Percentiles rank a stretch among this genome's conserved stretches.
These are phyloP conservation scores for Akanthomyces lecanii DNA, from an alignment of 2,329 filamentous ascomycete species.

Conservation along the genomic window DNA sequence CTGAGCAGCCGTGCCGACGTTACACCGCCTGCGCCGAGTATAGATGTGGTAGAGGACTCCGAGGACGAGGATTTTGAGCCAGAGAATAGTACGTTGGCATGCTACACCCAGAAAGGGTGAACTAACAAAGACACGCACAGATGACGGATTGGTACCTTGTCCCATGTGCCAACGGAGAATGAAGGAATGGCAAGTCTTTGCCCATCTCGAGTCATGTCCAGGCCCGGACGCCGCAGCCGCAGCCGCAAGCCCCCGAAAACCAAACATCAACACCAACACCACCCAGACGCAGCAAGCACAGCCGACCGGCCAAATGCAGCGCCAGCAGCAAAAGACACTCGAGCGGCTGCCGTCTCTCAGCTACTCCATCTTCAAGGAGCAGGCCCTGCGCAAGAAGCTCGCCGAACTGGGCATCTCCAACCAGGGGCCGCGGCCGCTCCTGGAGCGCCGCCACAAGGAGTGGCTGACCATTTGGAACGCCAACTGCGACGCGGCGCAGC, in stretches of 20 bases:
- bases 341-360: constrained; percentile 76
- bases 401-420: constrained; percentile 72
- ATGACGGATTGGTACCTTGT: constrained; percentile 76
- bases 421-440: constrained; percentile 60
- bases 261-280: background rate
- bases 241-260: constrained; percentile 13
- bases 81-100: constrained; percentile 24
- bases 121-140: constrained; percentile 30
- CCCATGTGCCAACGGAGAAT: constrained; percentile 77
- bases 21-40: constrained; percentile 24
- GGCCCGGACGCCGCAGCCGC: constrained; percentile 31
- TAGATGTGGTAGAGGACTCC: constrained; percentile 23
- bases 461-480: constrained; percentile 97
- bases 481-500: constrained; percentile 80
- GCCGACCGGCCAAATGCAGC: constrained; percentile 22
- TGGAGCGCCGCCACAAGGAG: constrained; percentile 81
- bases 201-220: constrained; percentile 69
- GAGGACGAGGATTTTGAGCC: constrained; percentile 32
- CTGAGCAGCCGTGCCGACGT: constrained; percentile 41
- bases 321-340: constrained; percentile 34
- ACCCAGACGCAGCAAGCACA: background rate
- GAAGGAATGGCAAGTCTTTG: constrained; percentile 72
- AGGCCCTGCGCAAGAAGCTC: constrained; percentile 73
- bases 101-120: background rate
- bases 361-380: constrained; percentile 83